A percentile compares a stretch with the other conserved stretches of the same genome.
Evolutionary conservation across 2,329 filamentous ascomycete genomes (phyloP).

Genomic region (Fusarium udum): DNA sequence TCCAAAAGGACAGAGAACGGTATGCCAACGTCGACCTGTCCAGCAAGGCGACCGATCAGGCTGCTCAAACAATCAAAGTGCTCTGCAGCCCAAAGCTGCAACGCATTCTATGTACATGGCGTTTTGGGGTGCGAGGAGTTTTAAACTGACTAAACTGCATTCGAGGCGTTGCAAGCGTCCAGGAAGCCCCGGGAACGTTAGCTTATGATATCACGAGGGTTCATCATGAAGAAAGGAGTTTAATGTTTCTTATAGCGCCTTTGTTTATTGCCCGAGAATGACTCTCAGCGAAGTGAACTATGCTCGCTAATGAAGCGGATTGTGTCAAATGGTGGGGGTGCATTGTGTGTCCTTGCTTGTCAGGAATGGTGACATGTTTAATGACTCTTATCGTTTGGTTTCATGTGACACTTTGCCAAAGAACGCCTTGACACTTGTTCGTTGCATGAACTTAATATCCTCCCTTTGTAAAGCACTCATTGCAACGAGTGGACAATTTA

Average conservation of each 20-base stretch:
- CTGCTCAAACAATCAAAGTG: conserved; percentile 12
- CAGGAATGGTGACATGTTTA: conserved; percentile 19
- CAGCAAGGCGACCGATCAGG: conserved; percentile 24
- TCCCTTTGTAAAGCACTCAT: neutral
- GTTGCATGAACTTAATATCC: conserved; percentile 1
- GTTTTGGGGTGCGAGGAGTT: conserved; percentile 47
- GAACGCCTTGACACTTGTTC: neutral
- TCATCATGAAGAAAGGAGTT: conserved; percentile 41
- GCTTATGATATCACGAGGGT: conserved; percentile 41
- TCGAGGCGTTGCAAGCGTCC: conserved; percentile 42
- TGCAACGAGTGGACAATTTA: neutral
- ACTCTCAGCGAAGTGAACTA: neutral
- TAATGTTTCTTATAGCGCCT: conserved; percentile 26
- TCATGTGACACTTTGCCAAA: neutral
- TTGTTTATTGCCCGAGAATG: neutral
- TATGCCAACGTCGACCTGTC: conserved; percentile 38
- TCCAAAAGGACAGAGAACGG: conserved; percentile 25
- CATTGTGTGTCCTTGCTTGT: neutral
- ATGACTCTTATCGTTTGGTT: neutral
- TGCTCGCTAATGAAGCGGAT: neutral
- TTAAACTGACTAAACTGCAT: conserved; percentile 44
- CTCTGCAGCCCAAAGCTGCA: conserved; percentile 6
- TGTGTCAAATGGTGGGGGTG: neutral
- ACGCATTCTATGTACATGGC: conserved; percentile 39
- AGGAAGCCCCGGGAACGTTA: conserved; percentile 32